These are phyloP conservation scores for Pythium graminicola DNA, from an alignment of 352 stramenopile species.

Conservation along the genomic window DNA sequence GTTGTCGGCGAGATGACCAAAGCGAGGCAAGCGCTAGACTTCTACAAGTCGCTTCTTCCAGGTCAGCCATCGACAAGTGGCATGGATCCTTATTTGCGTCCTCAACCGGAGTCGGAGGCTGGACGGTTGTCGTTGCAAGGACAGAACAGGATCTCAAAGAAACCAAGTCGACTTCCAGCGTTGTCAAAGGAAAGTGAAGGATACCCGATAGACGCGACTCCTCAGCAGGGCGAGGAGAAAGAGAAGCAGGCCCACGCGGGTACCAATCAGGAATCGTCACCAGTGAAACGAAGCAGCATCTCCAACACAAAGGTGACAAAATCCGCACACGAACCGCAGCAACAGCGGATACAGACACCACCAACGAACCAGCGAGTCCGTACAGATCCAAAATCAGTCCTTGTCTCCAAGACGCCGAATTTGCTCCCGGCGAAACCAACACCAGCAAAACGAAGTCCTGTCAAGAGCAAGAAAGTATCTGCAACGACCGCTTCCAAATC, in stretches of 20 bases:
- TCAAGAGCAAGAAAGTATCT: too few species aligned
- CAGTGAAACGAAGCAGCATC: conserved; percentile 1
- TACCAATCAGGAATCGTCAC: conserved; percentile 7
- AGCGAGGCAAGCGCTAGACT: conserved; percentile 47
- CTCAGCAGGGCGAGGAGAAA: background rate
- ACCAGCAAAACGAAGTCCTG: background rate
- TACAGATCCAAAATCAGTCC: too few species aligned
- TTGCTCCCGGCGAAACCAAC: too few species aligned
- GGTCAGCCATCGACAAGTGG: conserved; percentile 7
- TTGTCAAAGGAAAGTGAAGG: background rate
- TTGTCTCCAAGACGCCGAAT: background rate
- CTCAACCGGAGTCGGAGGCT: background rate
- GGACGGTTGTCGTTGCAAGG: background rate
- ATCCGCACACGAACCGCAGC: background rate
- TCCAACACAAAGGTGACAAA: background rate
- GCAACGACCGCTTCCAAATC: too few species aligned
- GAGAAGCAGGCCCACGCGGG: background rate
- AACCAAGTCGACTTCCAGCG: conserved; percentile 14
- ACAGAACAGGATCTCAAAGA: conserved; percentile 5
- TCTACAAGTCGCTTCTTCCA: conserved; percentile 46
- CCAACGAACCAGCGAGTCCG: background rate
- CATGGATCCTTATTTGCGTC: background rate
- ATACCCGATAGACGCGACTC: background rate
- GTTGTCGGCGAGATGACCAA: conserved; percentile 28
- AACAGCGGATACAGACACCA: background rate